A percentile compares a stretch with the other conserved stretches of the same genome.
Evolutionary conservation across 495 filamentous ascomycete species (phyloP).

Genomic region (Cenococcum geophilum): DNA sequence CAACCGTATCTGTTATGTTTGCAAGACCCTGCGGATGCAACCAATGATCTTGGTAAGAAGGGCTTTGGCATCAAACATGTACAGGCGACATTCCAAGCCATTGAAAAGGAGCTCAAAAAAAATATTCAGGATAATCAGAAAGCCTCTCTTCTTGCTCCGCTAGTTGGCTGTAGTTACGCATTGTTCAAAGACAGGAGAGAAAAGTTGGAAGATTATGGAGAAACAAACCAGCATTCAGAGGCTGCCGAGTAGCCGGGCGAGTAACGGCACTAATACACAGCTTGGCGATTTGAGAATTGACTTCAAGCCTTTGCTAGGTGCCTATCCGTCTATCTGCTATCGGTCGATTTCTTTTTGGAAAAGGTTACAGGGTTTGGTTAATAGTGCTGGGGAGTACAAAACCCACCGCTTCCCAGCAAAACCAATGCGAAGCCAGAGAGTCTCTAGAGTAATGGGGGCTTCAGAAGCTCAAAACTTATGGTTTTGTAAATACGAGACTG

Average conservation of each 20-base stretch:
- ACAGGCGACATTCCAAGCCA: constrained; percentile 28
- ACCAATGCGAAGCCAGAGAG: too few relatives aligned
- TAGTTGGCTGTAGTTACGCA: neutral
- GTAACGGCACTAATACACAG: too few relatives aligned
- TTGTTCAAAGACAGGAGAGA: neutral
- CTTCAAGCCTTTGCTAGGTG: too few relatives aligned
- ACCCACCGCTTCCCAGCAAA: too few relatives aligned
- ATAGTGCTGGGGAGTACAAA: too few relatives aligned
- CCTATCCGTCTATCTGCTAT: too few relatives aligned
- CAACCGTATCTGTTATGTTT: constrained; percentile 47
- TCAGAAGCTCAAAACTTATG: neutral
- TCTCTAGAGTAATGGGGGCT: too few relatives aligned
- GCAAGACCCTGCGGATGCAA: constrained; percentile 54
- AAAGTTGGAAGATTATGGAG: constrained; percentile 7
- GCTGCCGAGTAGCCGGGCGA: too few relatives aligned
- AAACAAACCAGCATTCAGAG: neutral
- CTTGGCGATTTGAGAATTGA: too few relatives aligned
- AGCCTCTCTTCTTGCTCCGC: constrained; percentile 9
- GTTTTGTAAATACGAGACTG: neutral
- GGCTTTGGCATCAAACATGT: constrained; percentile 43
- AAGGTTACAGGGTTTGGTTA: too few relatives aligned
- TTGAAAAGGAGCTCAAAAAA: constrained; percentile 7
- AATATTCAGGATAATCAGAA: constrained; percentile 11
- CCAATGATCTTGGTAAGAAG: constrained; percentile 50
- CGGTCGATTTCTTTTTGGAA: too few relatives aligned